Evolutionary conservation across 352 stramenopile genomes (phyloP).

Genomic region (Pilasporangium apinafurcum): DNA sequence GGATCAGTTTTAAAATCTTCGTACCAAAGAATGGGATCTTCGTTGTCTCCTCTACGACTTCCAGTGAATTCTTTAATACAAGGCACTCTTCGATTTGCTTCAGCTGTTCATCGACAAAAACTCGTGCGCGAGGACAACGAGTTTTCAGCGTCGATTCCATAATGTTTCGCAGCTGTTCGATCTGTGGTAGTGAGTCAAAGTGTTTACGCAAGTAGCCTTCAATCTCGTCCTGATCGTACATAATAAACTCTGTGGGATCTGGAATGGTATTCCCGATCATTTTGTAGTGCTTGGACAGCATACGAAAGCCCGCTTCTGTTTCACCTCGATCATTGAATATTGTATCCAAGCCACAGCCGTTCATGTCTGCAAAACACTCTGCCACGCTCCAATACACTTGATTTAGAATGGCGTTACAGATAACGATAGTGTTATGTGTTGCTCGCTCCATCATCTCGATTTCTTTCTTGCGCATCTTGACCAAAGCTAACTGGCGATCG

Average conservation of each 20-base stretch:
- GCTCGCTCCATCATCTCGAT: conserved; percentile 47
- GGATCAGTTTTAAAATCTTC: conserved; percentile 70
- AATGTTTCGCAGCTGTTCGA: conserved; percentile 32
- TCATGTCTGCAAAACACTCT: conserved; percentile 53
- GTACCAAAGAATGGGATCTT: conserved; percentile 44
- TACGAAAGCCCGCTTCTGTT: conserved; percentile 52
- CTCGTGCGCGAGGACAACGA: conserved; percentile 38
- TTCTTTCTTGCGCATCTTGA: conserved; percentile 39
- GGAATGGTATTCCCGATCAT: conserved; percentile 26
- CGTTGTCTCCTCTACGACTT: conserved; percentile 11
- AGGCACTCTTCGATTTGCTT: conserved; percentile 44
- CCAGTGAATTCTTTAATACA: conserved; percentile 19
- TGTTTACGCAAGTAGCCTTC: conserved; percentile 66
- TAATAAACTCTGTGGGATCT: conserved; percentile 53
- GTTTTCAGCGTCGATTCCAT: conserved; percentile 63
- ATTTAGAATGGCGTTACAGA: conserved; percentile 34
- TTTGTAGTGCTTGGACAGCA: conserved; percentile 54
- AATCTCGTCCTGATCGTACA: conserved; percentile 57
- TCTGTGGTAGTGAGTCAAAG: conserved; percentile 23
- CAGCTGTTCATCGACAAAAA: conserved; percentile 43
- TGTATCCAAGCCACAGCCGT: conserved; percentile 20
- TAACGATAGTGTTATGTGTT: conserved; percentile 57
- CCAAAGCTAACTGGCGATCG: conserved; percentile 32
- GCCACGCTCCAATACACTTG: conserved; percentile 37
- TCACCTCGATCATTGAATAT: conserved; percentile 49